phyloP scores from a whole-genome alignment of 352 stramenopile species.

The Pythium scleroteichum region DNA sequence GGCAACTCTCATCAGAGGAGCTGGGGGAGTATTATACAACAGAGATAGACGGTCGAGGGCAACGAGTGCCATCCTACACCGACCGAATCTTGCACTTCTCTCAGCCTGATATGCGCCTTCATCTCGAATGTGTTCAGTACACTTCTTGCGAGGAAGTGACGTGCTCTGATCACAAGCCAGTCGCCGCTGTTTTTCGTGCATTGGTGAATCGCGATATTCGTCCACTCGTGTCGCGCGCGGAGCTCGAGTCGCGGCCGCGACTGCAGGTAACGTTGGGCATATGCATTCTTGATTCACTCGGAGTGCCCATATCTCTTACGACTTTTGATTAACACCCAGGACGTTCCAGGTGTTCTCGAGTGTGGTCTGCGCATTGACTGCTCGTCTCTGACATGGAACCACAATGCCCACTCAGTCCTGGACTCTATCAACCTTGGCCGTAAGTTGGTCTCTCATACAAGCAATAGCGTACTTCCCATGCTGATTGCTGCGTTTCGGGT shows the following conservation, averaged over 20 bases:
- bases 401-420: conserved; percentile 28
- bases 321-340: conserved; percentile 24
- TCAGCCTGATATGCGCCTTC: conserved; percentile 60
- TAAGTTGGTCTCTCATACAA: conserved; percentile 24
- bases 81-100: conserved; percentile 89
- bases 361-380: conserved; percentile 61
- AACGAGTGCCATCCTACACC: conserved; percentile 88
- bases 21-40: conserved; percentile 63
- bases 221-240: conserved; percentile 48
- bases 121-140: conserved; percentile 70
- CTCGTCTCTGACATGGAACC: conserved; percentile 50
- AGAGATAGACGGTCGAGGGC: conserved; percentile 45
- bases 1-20: conserved; percentile 25
- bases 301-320: background rate
- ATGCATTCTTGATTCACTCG: background rate
- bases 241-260: conserved; percentile 49
- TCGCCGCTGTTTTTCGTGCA: conserved; percentile 70
- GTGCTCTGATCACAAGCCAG: conserved; percentile 86
- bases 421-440: conserved; percentile 23
- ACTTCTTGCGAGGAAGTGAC: conserved; percentile 69
- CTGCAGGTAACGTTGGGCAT: conserved; percentile 33
- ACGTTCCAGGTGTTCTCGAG: conserved; percentile 59
- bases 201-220: conserved; percentile 58
- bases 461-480: background rate
- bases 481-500: background rate